Evolutionary conservation across 2,329 filamentous ascomycete genomes (phyloP).

Genomic region (Xylariaceae sp.): DNA sequence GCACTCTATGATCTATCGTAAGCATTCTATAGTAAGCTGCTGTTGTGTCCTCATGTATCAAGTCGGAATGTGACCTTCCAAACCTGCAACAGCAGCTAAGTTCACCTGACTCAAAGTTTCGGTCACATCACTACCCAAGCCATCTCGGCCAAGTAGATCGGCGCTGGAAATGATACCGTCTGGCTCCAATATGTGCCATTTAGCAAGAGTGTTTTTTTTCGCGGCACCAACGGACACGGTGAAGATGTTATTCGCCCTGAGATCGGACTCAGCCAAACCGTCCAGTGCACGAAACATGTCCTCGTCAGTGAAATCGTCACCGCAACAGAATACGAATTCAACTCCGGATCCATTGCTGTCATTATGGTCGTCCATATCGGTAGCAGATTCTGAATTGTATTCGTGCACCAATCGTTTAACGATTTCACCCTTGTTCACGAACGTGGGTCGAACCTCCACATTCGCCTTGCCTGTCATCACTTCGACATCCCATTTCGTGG

Average conservation of each 20-base stretch:
- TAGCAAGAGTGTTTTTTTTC: slow-evolving; percentile 85
- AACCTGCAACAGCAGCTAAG: slow-evolving; percentile 49
- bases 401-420: slow-evolving; percentile 75
- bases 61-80: slow-evolving; percentile 50
- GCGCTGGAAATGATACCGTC: slow-evolving; percentile 75
- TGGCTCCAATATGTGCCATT: slow-evolving; percentile 86
- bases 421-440: slow-evolving; percentile 98
- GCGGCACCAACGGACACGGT: slow-evolving; percentile 88
- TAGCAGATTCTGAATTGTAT: slow-evolving; percentile 52
- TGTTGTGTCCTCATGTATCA: neutral
- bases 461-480: slow-evolving; percentile 98
- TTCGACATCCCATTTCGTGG: slow-evolving; percentile 81
- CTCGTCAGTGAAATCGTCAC: slow-evolving; percentile 97
- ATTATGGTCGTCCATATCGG: slow-evolving; percentile 34
- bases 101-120: slow-evolving; percentile 50
- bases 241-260: slow-evolving; percentile 67
- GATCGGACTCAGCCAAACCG: slow-evolving; percentile 50
- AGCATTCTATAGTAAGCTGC: no score
- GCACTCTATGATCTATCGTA: no score
- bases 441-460: slow-evolving; percentile 90
- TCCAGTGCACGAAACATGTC: slow-evolving; percentile 88
- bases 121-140: slow-evolving; percentile 34
- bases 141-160: slow-evolving; percentile 50
- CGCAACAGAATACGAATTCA: slow-evolving; percentile 85
- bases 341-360: slow-evolving; percentile 51